Evolutionary conservation across 345 rosid genomes (phyloP).

Genomic region (Euclidium syriacum): DNA sequence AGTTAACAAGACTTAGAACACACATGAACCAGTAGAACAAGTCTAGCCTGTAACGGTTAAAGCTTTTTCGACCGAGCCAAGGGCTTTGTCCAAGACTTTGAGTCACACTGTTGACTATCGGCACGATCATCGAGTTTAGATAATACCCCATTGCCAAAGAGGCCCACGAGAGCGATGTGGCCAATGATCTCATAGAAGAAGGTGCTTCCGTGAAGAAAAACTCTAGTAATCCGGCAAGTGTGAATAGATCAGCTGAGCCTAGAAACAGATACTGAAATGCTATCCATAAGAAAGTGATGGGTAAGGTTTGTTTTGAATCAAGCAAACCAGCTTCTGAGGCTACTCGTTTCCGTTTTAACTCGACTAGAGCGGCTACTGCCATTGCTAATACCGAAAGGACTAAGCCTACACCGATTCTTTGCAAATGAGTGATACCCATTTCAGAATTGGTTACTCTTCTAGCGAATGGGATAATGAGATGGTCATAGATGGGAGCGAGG

Average conservation of each 20-base stretch:
- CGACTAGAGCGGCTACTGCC: conserved; percentile 75
- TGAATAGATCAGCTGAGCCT: conserved; percentile 87
- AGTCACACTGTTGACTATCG: conserved; percentile 42
- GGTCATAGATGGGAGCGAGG: conserved; percentile 77
- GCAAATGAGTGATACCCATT: conserved; percentile 69
- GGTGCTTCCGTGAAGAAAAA: conserved; percentile 87
- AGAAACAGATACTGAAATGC: conserved; percentile 77
- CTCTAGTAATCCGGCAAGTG: conserved; percentile 81
- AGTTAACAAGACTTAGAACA: conserved; percentile 48
- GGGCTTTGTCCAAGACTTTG: conserved; percentile 27
- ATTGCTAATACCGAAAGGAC: conserved; percentile 65
- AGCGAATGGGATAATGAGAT: conserved; percentile 53
- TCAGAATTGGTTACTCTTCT: conserved; percentile 53
- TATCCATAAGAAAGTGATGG: conserved; percentile 75
- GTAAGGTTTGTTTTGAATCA: conserved; percentile 49
- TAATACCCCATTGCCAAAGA: conserved; percentile 85
- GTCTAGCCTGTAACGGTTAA: conserved; percentile 48
- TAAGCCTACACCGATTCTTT: conserved; percentile 73
- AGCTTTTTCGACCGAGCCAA: conserved; percentile 49
- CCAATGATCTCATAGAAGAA: conserved; percentile 73
- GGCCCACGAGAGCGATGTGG: conserved; percentile 81
- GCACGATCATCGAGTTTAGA: conserved; percentile 67
- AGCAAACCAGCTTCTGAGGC: conserved; percentile 39
- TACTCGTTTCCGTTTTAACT: conserved; percentile 47
- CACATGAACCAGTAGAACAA: conserved; percentile 68